phyloP scores from a whole-genome alignment of 2,329 filamentous ascomycete genomes.

The Epicoccum nigrum region DNA sequence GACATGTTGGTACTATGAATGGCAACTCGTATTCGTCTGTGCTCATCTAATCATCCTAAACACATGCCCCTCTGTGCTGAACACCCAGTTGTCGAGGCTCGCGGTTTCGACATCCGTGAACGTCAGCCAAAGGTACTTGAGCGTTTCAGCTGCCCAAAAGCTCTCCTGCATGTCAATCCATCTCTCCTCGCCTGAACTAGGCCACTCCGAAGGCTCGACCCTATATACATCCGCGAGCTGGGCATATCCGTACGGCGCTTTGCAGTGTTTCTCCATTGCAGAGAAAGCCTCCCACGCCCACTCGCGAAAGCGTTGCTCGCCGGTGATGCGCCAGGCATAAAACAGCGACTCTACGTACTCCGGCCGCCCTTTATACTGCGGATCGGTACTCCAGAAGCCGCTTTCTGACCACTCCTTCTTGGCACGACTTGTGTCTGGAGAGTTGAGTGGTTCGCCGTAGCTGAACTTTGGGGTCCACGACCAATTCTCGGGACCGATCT shows the following conservation, averaged over 20 bases:
- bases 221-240: conserved; percentile 46
- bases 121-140: conserved; percentile 51
- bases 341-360: conserved; percentile 51
- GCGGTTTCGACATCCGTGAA: conserved; percentile 45
- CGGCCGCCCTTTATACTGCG: conserved; percentile 45
- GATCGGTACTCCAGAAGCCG: conserved; percentile 45
- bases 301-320: conserved; percentile 47
- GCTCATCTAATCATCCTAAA: conserved; percentile 48
- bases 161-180: conserved; percentile 49
- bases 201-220: conserved; percentile 23
- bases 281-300: conserved; percentile 53
- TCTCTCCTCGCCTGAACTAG: conserved; percentile 25
- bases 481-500: conserved; percentile 48
- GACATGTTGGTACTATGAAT: background rate
- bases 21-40: background rate
- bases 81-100: conserved; percentile 52
- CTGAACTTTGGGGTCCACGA: conserved; percentile 49
- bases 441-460: conserved; percentile 37
- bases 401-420: conserved; percentile 33
- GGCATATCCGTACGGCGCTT: conserved; percentile 48
- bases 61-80: conserved; percentile 52
- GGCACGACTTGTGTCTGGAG: conserved; percentile 36
- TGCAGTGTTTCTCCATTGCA: conserved; percentile 46
- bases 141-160: conserved; percentile 50
- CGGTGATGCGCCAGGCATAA: conserved; percentile 51